phyloP scores from a whole-genome alignment of 805 yeast species.

The Ogataea ramenticola region DNA sequence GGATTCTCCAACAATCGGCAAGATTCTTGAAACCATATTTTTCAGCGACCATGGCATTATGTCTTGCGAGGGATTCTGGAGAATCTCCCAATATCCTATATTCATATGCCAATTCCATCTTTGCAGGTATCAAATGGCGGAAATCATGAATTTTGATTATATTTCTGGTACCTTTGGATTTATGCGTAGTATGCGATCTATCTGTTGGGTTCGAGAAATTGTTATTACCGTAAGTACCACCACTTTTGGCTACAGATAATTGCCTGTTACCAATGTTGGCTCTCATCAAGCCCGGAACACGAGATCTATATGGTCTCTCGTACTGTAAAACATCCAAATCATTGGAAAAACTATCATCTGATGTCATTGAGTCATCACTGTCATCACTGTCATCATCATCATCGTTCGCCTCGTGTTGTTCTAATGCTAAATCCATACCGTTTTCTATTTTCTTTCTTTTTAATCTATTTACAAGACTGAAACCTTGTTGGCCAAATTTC shows the following conservation, averaged over 20 bases:
- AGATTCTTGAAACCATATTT: constrained; percentile 54
- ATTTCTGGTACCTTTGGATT: constrained; percentile 31
- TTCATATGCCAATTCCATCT: constrained; percentile 60
- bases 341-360: constrained; percentile 56
- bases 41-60: constrained; percentile 67
- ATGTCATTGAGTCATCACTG: constrained; percentile 19
- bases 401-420: not conserved
- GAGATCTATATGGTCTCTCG: constrained; percentile 43
- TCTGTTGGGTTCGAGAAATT: constrained; percentile 32
- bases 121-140: constrained; percentile 65
- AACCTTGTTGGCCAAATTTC: constrained; percentile 48
- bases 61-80: constrained; percentile 56
- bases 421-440: constrained; percentile 11
- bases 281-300: constrained; percentile 44
- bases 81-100: constrained; percentile 57
- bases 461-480: constrained; percentile 29
- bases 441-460: constrained; percentile 19
- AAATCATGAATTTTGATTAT: constrained; percentile 61
- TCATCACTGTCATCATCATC: constrained; percentile 25
- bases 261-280: constrained; percentile 19
- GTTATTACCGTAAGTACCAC: constrained; percentile 20
- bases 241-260: constrained; percentile 12
- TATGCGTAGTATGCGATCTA: constrained; percentile 20
- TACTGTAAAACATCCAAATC: constrained; percentile 61
- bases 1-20: constrained; percentile 68